Percentiles rank a stretch among this genome's conserved stretches.
phyloP scores from a whole-genome alignment of 108 stramenopile genomes.

The Nannochloropsis salina region DNA sequence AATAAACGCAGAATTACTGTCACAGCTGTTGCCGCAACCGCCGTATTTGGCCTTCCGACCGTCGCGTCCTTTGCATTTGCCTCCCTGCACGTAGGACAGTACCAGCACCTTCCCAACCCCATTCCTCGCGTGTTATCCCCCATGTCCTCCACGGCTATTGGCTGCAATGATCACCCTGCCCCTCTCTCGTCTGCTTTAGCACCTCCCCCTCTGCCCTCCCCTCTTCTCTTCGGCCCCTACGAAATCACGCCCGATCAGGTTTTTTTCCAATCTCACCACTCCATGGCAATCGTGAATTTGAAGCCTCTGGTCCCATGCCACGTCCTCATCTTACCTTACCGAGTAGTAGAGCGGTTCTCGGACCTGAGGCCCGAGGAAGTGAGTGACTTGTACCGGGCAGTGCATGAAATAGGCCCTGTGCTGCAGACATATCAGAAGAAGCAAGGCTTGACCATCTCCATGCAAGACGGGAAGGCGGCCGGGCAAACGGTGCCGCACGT shows the following conservation, averaged over 20 bases:
- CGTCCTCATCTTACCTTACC: slow-evolving; percentile 22
- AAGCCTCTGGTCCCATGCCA: slow-evolving; percentile 22
- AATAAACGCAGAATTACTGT: neutral
- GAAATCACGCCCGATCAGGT: slow-evolving; percentile 1
- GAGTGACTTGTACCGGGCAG: slow-evolving; percentile 14
- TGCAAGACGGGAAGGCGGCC: slow-evolving; percentile 72
- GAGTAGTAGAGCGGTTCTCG: neutral
- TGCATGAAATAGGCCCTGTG: slow-evolving; percentile 24
- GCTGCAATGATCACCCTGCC: neutral
- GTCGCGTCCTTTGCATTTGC: neutral
- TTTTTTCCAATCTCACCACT: neutral
- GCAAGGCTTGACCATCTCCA: slow-evolving; percentile 73
- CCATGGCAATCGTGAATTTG: slow-evolving; percentile 18
- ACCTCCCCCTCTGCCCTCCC: neutral
- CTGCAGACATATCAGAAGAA: slow-evolving; percentile 52
- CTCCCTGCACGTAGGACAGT: neutral
- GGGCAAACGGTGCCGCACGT: slow-evolving; percentile 83
- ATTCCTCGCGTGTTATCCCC: neutral
- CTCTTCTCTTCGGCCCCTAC: neutral
- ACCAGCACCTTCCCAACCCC: neutral
- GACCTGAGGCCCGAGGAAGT: slow-evolving; percentile 21
- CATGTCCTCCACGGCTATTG: neutral
- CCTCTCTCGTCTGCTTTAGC: neutral
- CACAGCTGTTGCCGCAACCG: neutral
- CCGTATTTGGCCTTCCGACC: neutral